Percentiles rank a stretch among this genome's conserved stretches.
These are phyloP conservation scores for Paxillus rubicundulus DNA, from an alignment of 768 basidiomycete genomes.

Conservation along the genomic window DNA sequence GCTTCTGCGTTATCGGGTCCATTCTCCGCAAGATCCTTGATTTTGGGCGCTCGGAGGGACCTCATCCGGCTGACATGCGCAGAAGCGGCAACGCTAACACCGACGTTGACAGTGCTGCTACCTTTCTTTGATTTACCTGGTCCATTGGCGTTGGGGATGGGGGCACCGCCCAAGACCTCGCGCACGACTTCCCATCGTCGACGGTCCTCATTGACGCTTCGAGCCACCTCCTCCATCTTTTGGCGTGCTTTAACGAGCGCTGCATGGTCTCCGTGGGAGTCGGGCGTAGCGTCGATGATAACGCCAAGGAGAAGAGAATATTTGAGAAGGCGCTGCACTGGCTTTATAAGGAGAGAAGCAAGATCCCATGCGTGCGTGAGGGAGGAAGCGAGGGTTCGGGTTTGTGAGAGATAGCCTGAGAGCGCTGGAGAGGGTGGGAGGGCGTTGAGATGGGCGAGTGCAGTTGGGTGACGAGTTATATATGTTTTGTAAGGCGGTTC, in stretches of 20 bases:
- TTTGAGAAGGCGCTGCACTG: conserved; percentile 93
- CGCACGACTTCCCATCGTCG: conserved; percentile 76
- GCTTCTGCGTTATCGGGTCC: conserved; percentile 40
- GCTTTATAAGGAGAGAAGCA: conserved; percentile 92
- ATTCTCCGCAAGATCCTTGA: conserved; percentile 31
- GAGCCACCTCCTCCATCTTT: conserved; percentile 69
- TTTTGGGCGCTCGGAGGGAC: conserved; percentile 38
- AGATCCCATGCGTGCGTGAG: conserved; percentile 92
- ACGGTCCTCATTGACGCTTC: conserved; percentile 75
- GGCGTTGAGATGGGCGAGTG: conserved; percentile 62
- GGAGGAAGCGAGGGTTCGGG: conserved; percentile 61
- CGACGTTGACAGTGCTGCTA: conserved; percentile 37
- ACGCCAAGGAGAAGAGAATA: conserved; percentile 83
- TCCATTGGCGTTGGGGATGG: conserved; percentile 36
- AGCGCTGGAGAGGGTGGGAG: conserved; percentile 48
- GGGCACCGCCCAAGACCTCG: conserved; percentile 55
- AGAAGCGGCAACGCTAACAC: conserved; percentile 48
- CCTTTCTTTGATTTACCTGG: conserved; percentile 39
- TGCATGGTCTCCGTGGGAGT: conserved; percentile 60
- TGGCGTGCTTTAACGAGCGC: conserved; percentile 27
- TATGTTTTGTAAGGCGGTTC: conserved; percentile 75
- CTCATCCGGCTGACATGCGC: conserved; percentile 65
- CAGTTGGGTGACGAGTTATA: conserved; percentile 75
- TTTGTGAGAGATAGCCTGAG: conserved; percentile 60
- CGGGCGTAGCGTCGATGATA: conserved; percentile 73